Conservation (phyloP, 495 filamentous ascomycete species). For the Pseudoneurospora amorphoporcata region DNA sequence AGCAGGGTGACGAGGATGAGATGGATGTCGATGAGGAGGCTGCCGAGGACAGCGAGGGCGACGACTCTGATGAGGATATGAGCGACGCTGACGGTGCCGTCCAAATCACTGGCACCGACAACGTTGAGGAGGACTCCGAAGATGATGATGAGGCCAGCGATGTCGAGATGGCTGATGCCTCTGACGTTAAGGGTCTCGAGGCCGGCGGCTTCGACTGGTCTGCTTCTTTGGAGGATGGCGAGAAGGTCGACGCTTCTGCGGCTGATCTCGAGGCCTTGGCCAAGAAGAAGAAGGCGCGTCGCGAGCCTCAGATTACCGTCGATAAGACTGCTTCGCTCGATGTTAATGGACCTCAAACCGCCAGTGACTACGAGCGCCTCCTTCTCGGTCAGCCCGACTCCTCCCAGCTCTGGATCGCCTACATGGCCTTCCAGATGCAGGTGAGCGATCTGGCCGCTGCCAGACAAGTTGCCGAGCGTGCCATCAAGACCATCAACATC, state of each 20-base stretch:
- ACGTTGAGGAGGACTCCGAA: conserved; percentile 29
- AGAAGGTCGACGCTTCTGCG: conserved; percentile 31
- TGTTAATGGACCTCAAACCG: conserved; percentile 78
- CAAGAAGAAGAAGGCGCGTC: conserved; percentile 67
- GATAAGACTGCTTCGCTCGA: conserved; percentile 86
- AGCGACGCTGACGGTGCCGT: conserved; percentile 46
- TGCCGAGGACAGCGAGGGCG: conserved; percentile 30
- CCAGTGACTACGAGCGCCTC: conserved; percentile 85
- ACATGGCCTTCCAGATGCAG: conserved; percentile 95
- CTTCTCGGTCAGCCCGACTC: conserved; percentile 85
- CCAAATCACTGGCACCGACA: conserved; percentile 36
- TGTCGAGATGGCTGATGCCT: conserved; percentile 37
- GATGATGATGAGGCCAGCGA: conserved; percentile 38
- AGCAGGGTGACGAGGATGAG: conserved; percentile 37
- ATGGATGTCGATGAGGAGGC: conserved; percentile 44
- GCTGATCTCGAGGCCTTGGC: conserved; percentile 38
- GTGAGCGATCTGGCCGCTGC: conserved; percentile 78
- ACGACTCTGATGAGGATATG: conserved; percentile 38
- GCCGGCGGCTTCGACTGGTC: conserved; percentile 83
- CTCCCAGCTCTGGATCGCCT: conserved; percentile 82
- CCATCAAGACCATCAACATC: conserved; percentile 78
- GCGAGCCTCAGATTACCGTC: conserved; percentile 69
- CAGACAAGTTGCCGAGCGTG: conserved; percentile 78
- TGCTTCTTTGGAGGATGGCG: conserved; percentile 41
- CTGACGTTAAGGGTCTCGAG: conserved; percentile 50